Evolutionary conservation across 768 basidiomycete species (phyloP).

Genomic region (Russula lepida): DNA sequence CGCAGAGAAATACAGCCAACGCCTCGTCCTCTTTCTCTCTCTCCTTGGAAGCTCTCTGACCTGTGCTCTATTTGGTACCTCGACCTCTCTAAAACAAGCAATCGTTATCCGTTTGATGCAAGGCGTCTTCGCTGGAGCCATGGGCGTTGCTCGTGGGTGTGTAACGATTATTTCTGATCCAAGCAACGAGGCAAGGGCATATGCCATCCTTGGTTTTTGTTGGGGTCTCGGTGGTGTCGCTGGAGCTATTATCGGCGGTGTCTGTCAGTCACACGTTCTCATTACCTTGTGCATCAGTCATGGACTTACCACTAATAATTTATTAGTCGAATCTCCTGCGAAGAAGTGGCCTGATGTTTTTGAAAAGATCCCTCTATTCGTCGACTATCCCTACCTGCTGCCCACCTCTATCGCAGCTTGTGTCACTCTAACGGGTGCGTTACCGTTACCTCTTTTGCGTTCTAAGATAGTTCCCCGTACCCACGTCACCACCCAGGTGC

Average conservation of each 20-base stretch:
- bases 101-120: constrained; percentile 81
- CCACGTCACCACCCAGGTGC: constrained; percentile 46
- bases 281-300: background rate
- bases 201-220: constrained; percentile 88
- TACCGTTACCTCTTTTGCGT: constrained; percentile 9
- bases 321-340: constrained; percentile 70
- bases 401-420: constrained; percentile 73
- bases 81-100: constrained; percentile 68
- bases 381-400: constrained; percentile 81
- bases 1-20: constrained; percentile 83
- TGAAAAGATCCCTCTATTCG: constrained; percentile 55
- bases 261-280: constrained; percentile 43
- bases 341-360: constrained; percentile 80
- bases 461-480: background rate
- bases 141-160: constrained; percentile 88
- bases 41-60: constrained; percentile 79
- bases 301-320: constrained; percentile 17
- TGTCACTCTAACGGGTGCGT: constrained; percentile 63
- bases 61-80: constrained; percentile 70
- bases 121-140: constrained; percentile 87
- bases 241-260: constrained; percentile 78
- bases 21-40: constrained; percentile 76
- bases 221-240: constrained; percentile 97
- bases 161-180: constrained; percentile 83
- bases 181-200: constrained; percentile 90